Conservation (phyloP, 768 basidiomycete species). For the Boletus rubescentipes region DNA sequence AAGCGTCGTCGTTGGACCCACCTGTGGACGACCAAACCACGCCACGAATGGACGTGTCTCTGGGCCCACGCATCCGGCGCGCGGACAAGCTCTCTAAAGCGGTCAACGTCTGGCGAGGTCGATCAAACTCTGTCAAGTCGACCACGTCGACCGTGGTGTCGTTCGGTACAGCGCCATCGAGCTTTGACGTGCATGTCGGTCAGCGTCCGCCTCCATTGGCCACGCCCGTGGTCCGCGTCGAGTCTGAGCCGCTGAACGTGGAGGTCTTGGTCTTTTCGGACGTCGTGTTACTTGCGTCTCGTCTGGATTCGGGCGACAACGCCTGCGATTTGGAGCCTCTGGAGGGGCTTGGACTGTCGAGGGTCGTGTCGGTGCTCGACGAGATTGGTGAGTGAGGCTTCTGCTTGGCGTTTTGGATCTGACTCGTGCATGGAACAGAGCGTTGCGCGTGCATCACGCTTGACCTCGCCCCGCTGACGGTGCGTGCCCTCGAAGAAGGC, state of each 20-base stretch:
- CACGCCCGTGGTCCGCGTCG: conserved; percentile 25
- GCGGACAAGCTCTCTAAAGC: conserved; percentile 38
- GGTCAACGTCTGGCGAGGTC: conserved; percentile 46
- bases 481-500: conserved; percentile 39
- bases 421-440: no score
- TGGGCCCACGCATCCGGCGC: conserved; percentile 3
- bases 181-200: conserved; percentile 21
- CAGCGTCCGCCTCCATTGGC: conserved; percentile 3
- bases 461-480: conserved; percentile 50
- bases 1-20: not conserved
- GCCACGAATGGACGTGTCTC: not conserved
- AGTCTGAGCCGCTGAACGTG: conserved; percentile 27
- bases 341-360: conserved; percentile 44
- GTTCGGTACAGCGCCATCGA: conserved; percentile 31
- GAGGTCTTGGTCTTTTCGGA: conserved; percentile 66
- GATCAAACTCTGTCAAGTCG: conserved; percentile 40
- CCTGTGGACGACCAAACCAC: not conserved
- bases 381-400: conserved; percentile 27
- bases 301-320: conserved; percentile 16
- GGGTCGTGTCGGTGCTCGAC: conserved; percentile 48
- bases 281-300: conserved; percentile 55
- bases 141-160: conserved; percentile 27
- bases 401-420: no score
- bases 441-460: conserved; percentile 38
- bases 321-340: conserved; percentile 42